Conservation (phyloP, 495 filamentous ascomycete genomes). For the Durotheca rogersii region DNA sequence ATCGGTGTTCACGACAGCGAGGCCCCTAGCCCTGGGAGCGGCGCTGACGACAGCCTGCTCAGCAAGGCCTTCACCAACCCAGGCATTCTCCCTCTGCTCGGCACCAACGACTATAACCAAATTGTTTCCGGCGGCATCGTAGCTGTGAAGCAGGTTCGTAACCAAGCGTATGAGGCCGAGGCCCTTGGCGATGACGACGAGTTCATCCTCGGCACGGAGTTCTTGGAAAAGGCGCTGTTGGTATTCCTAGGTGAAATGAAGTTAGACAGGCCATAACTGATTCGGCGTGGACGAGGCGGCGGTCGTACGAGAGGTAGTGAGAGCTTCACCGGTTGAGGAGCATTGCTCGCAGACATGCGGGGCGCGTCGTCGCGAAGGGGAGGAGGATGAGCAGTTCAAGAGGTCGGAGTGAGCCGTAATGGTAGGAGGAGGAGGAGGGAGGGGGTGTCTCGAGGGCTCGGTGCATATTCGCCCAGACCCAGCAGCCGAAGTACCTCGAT, state of each 20-base stretch:
- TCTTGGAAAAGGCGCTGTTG: conserved; percentile 92
- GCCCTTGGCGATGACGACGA: conserved; percentile 86
- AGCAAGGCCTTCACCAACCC: conserved; percentile 89
- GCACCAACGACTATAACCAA: conserved; percentile 87
- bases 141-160: conserved; percentile 92
- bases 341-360: conserved; percentile 55
- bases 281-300: background rate
- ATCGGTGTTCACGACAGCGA: conserved; percentile 93
- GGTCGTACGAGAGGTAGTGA: conserved; percentile 79
- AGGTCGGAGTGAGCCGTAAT: conserved; percentile 8
- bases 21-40: conserved; percentile 71
- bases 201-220: conserved; percentile 86
- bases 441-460: conserved; percentile 17
- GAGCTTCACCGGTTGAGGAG: conserved; percentile 77
- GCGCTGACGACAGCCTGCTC: conserved; percentile 87
- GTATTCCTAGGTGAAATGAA: conserved; percentile 53
- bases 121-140: conserved; percentile 94
- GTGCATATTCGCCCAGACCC: conserved; percentile 21
- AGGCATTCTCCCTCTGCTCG: conserved; percentile 88
- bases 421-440: background rate
- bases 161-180: conserved; percentile 87
- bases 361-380: conserved; percentile 25
- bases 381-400: background rate
- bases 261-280: conserved; percentile 6
- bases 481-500: no score